phyloP scores from a whole-genome alignment of 2,329 filamentous ascomycete genomes.

The Arachnopeziza araneosa region DNA sequence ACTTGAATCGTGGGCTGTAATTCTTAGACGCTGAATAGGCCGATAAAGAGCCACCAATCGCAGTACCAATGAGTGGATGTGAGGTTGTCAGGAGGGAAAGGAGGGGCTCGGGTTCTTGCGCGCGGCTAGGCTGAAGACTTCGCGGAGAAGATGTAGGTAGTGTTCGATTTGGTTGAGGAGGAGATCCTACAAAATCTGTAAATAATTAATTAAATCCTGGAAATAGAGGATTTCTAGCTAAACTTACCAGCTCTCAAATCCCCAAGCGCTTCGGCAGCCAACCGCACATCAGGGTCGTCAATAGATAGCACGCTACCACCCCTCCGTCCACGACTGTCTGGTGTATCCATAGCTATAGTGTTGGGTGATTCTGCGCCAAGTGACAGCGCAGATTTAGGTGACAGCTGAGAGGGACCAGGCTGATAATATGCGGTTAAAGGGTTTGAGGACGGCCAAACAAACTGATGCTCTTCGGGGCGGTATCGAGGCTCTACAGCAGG shows the following conservation, averaged over 20 bases:
- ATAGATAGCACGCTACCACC: constrained; percentile 36
- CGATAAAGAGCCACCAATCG: constrained; percentile 77
- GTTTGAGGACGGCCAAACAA: constrained; percentile 30
- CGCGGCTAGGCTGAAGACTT: constrained; percentile 26
- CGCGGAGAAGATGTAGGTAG: constrained; percentile 31
- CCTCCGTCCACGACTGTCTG: constrained; percentile 24
- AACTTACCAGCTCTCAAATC: constrained; percentile 65
- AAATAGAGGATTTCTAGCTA: neutral
- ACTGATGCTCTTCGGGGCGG: constrained; percentile 23
- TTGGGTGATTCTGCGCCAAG: constrained; percentile 21
- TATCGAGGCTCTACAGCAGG: constrained; percentile 19
- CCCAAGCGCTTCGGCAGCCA: constrained; percentile 70
- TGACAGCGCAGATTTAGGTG: constrained; percentile 22
- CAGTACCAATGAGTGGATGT: constrained; percentile 78
- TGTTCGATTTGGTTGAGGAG: constrained; percentile 34
- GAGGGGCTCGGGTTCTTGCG: constrained; percentile 63
- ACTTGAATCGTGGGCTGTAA: constrained; percentile 82
- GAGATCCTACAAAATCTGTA: constrained; percentile 62
- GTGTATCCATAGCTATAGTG: constrained; percentile 28
- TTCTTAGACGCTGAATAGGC: constrained; percentile 86
- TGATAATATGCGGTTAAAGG: constrained; percentile 31
- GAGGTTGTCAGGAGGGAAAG: constrained; percentile 82
- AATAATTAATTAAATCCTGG: constrained; percentile 33
- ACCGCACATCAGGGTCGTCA: constrained; percentile 61
- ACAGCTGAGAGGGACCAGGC: constrained; percentile 26